These are phyloP conservation scores for Boletus vermiculosoides DNA, from an alignment of 768 basidiomycete genomes.

Conservation along the genomic window DNA sequence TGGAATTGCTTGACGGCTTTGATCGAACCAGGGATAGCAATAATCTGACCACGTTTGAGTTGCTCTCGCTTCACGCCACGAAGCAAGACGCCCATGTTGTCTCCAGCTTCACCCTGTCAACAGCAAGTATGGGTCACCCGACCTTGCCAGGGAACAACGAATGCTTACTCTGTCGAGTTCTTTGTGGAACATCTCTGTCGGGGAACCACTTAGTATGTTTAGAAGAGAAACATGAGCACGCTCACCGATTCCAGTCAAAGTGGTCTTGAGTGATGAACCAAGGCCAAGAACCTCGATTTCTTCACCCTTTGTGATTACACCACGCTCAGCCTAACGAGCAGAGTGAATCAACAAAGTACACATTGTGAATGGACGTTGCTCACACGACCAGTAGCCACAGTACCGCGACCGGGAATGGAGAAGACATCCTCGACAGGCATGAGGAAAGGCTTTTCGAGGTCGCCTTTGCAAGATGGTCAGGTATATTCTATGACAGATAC, in stretches of 20 bases:
- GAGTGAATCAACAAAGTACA: not conserved
- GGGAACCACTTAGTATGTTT: conserved; percentile 5
- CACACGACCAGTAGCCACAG: conserved; percentile 93
- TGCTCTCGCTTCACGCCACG: conserved; percentile 98
- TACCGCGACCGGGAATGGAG: conserved; percentile 97
- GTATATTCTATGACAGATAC: not conserved
- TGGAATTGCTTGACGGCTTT: conserved; percentile 94
- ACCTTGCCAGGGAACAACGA: not conserved
- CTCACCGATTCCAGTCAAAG: conserved; percentile 87
- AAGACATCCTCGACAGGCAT: conserved; percentile 96
- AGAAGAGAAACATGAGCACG: not conserved
- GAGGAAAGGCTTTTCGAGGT: conserved; percentile 97
- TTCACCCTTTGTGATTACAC: conserved; percentile 83
- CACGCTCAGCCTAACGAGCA: conserved; percentile 76
- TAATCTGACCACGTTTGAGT: conserved; percentile 88
- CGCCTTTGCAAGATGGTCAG: conserved; percentile 50
- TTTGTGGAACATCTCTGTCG: conserved; percentile 98
- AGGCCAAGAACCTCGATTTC: conserved; percentile 94
- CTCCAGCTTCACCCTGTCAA: conserved; percentile 87
- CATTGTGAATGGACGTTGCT: conserved; percentile 24
- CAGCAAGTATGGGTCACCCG: conserved; percentile 3
- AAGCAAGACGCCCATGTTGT: conserved; percentile 97
- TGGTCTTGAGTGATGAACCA: conserved; percentile 82
- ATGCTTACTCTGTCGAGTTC: conserved; percentile 85
- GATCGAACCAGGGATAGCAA: conserved; percentile 85